Evolutionary conservation across 2,329 filamentous ascomycete species (phyloP).

Genomic region (Pseudocercospora macadamiae): DNA sequence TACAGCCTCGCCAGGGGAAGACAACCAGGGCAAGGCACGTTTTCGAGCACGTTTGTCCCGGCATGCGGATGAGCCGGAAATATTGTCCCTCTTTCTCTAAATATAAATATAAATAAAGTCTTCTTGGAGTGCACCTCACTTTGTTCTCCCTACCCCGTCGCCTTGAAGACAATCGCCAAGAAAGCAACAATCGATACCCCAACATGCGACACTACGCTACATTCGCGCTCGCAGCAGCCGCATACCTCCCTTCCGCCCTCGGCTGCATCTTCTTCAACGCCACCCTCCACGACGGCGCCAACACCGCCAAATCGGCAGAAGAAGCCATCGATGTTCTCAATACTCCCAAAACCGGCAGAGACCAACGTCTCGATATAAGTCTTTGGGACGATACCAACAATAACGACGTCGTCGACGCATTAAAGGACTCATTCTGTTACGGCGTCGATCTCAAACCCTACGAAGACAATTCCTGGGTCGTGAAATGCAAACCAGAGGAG

Average conservation of each 20-base stretch:
- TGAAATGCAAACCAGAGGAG: conserved; percentile 13
- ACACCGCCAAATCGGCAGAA: conserved; percentile 9
- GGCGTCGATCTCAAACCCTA: conserved; percentile 19
- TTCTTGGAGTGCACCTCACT: too few species aligned
- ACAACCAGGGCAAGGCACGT: too few species aligned
- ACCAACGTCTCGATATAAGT: conserved; percentile 15
- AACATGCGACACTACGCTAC: too few species aligned
- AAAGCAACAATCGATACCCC: too few species aligned
- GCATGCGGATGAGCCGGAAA: too few species aligned
- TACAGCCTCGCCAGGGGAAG: too few species aligned
- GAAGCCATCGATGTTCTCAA: conserved; percentile 7
- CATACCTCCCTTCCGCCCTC: conserved; percentile 10
- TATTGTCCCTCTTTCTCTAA: too few species aligned
- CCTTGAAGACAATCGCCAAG: too few species aligned
- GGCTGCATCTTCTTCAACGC: conserved; percentile 25
- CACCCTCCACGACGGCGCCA: conserved; percentile 19
- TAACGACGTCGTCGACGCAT: conserved; percentile 16
- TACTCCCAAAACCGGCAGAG: too few species aligned
- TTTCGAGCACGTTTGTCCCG: too few species aligned
- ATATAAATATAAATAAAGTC: too few species aligned
- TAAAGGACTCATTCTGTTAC: conserved; percentile 20
- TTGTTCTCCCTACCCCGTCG: too few species aligned
- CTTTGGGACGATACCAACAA: conserved; percentile 24
- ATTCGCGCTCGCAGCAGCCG: conserved; percentile 9
- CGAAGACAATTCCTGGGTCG: conserved; percentile 17